A percentile compares a stretch with the other conserved stretches of the same genome.
Evolutionary conservation across 176 grass and related monocot species (phyloP).

Genomic region (Musa troglodytarum): DNA sequence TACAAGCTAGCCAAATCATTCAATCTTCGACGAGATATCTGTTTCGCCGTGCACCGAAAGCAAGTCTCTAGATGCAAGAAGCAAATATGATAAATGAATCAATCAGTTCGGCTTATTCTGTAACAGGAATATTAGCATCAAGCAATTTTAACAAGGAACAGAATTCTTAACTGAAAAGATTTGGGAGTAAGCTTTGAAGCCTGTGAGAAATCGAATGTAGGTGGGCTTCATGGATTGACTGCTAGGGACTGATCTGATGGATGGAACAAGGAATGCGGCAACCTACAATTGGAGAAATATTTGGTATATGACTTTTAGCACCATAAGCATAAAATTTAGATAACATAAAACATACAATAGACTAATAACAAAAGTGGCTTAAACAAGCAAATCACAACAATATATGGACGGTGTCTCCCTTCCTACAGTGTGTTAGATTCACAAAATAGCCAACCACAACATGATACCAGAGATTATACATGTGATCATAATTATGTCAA

Average conservation of each 20-base stretch:
- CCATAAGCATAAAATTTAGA: neutral
- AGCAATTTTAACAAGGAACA: neutral
- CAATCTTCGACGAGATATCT: slow-evolving; percentile 80
- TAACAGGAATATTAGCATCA: slow-evolving; percentile 19
- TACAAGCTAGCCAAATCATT: neutral
- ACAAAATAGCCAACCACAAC: no score
- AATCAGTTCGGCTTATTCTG: neutral
- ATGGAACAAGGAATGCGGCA: slow-evolving; percentile 76
- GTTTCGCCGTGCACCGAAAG: slow-evolving; percentile 89
- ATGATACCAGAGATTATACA: no score
- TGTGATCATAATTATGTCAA: no score
- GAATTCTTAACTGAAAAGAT: slow-evolving; percentile 71
- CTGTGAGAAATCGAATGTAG: slow-evolving; percentile 95
- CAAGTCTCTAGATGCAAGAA: slow-evolving; percentile 65
- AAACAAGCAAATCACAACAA: neutral
- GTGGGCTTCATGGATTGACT: slow-evolving; percentile 83
- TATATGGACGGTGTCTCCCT: no score
- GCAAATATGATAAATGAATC: neutral
- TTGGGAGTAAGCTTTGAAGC: slow-evolving; percentile 93
- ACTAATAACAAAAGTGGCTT: neutral
- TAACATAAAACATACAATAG: neutral
- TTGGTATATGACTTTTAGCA: neutral
- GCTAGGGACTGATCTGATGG: slow-evolving; percentile 57
- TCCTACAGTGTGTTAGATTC: no score
- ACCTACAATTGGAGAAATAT: slow-evolving; percentile 40